A percentile compares a stretch with the other conserved stretches of the same genome.
phyloP scores from a whole-genome alignment of 805 yeast genomes.

The Blastobotrys peoriensis region DNA sequence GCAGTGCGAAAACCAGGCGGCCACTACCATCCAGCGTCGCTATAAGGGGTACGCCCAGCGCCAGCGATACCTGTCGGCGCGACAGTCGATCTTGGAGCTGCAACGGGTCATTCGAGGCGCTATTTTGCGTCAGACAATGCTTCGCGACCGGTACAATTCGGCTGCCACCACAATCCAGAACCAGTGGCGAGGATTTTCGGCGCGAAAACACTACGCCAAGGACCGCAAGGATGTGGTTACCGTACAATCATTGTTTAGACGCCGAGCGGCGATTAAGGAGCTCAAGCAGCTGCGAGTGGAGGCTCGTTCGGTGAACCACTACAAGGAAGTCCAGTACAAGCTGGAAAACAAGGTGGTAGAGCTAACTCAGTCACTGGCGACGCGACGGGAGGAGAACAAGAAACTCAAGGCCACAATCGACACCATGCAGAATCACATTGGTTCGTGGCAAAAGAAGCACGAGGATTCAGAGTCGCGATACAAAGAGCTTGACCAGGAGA shows the following conservation, averaged over 20 bases:
- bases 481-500: constrained; percentile 25
- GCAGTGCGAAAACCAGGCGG: constrained; percentile 48
- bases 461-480: constrained; percentile 21
- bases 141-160: constrained; percentile 44
- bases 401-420: constrained; percentile 58
- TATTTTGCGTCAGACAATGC: constrained; percentile 46
- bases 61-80: constrained; percentile 46
- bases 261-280: constrained; percentile 63
- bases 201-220: constrained; percentile 46
- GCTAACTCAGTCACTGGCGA: constrained; percentile 76
- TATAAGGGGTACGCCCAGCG: constrained; percentile 38
- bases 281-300: constrained; percentile 66
- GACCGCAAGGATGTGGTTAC: constrained; percentile 53
- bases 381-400: constrained; percentile 77
- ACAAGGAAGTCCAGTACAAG: constrained; percentile 86
- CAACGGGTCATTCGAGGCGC: constrained; percentile 53
- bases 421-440: constrained; percentile 24
- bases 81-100: constrained; percentile 45
- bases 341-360: constrained; percentile 97
- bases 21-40: constrained; percentile 66
- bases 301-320: constrained; percentile 84
- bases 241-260: constrained; percentile 73
- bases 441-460: constrained; percentile 27
- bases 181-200: constrained; percentile 59
- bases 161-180: constrained; percentile 74